Evolutionary conservation across 768 basidiomycete species (phyloP).

Genomic region (Steccherinum ochraceum): DNA sequence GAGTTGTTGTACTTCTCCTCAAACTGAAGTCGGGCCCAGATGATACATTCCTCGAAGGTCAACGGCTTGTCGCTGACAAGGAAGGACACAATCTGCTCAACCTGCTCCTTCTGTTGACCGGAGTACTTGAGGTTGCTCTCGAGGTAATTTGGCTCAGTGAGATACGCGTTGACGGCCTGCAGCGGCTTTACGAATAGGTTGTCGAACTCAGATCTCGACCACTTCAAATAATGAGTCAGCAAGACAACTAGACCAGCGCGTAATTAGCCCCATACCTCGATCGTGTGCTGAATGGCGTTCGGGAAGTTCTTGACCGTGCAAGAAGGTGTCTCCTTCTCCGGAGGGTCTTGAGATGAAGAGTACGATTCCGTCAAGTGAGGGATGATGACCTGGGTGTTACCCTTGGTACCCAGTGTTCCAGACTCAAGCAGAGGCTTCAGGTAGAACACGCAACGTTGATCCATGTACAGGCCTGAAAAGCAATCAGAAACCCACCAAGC

Average conservation of each 20-base stretch:
- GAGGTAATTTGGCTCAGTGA: conserved; percentile 93
- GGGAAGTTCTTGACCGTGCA: conserved; percentile 99
- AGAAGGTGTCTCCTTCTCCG: conserved; percentile 93
- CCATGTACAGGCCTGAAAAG: conserved; percentile 86
- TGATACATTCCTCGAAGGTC: conserved; percentile 94
- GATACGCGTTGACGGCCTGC: conserved; percentile 91
- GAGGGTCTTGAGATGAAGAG: conserved; percentile 96
- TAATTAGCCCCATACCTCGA: no score
- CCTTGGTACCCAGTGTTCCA: conserved; percentile 97
- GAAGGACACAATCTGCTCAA: conserved; percentile 83
- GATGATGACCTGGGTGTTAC: conserved; percentile 92
- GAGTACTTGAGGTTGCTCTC: conserved; percentile 88
- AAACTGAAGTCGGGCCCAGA: conserved; percentile 94
- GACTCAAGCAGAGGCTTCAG: conserved; percentile 94
- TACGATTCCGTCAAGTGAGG: conserved; percentile 96
- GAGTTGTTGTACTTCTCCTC: conserved; percentile 91
- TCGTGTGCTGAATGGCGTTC: conserved; percentile 95
- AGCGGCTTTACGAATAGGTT: conserved; percentile 90
- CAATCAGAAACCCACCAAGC: conserved; percentile 9
- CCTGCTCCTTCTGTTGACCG: conserved; percentile 85
- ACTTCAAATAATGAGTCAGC: conserved; percentile 38
- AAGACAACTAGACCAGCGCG: no score
- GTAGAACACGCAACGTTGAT: conserved; percentile 95
- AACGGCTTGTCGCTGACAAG: conserved; percentile 90
- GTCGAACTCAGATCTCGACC: conserved; percentile 92